Evolutionary conservation across 225 moss, liverwort and hornwort genomes (phyloP).

Genomic region (Antitrichia curtipendula): DNA sequence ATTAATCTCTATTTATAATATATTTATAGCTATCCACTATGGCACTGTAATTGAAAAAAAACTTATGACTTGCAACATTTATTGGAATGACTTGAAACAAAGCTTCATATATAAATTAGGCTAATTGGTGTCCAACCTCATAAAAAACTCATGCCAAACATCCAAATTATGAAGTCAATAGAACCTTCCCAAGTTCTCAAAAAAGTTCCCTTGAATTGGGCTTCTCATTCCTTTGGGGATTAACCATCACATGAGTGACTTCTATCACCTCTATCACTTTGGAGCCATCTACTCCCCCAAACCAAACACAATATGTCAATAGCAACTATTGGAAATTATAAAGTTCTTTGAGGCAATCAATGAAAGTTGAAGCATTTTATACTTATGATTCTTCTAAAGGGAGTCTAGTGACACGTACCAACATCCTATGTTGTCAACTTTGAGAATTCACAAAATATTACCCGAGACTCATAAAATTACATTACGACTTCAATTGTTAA

Average conservation of each 20-base stretch:
- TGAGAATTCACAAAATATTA: background rate
- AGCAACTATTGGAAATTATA: too few relatives aligned
- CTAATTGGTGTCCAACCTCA: background rate
- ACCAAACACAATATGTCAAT: too few relatives aligned
- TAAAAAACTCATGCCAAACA: background rate
- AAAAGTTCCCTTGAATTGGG: fast-evolving
- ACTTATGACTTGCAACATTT: background rate
- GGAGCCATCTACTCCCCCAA: too few relatives aligned
- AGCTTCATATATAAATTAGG: background rate
- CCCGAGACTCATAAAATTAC: background rate
- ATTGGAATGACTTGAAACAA: background rate
- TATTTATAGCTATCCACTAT: background rate
- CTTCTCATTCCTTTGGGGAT: background rate
- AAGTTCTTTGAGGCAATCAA: too few relatives aligned
- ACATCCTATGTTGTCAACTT: background rate
- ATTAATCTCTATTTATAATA: background rate
- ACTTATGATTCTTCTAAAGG: too few relatives aligned
- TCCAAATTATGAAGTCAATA: background rate
- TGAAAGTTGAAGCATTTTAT: too few relatives aligned
- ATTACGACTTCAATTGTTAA: too few relatives aligned
- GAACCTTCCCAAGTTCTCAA: background rate
- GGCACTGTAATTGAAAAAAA: background rate
- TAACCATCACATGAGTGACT: too few relatives aligned
- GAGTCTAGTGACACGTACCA: too few relatives aligned
- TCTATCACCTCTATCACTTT: too few relatives aligned